Evolutionary conservation across 2,329 filamentous ascomycete genomes (phyloP), one percentile per base, ranked within the genome.

Genomic region (Epichloe brachyelytri): DNA sequence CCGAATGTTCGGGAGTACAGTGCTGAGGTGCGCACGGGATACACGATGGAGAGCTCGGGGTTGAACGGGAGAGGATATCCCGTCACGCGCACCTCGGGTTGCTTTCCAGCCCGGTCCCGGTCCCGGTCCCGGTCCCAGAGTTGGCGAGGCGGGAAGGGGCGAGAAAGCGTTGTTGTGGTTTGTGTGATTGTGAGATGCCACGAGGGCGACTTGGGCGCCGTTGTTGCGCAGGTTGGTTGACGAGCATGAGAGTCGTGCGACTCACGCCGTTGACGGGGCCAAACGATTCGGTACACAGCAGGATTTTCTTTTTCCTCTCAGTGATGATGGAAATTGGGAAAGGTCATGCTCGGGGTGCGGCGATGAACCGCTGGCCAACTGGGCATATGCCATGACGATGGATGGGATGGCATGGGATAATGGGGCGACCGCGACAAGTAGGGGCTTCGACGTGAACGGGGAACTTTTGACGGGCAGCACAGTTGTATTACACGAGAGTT

Each of bases 201-300:
- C 82, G 5, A 85, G 79, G 8, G 80, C 79, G 47, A 86, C 77
- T 17, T 80, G 72, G 11, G 76, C 81, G 19, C 80, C 82, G 57
- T 86, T 69, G n/a, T 68, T 68, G 51, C 80, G 76, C 19, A 86
- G 69, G 56, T 86, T 86, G 83, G 61, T 80, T 78, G 50, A 86
- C 79, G 48, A 86, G 73, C 71, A 81, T 85, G 57, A 82, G 69
- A 0, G 83, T 86, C 4, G 83, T 86, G 54, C 82, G 74, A 59
- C 79, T 84, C 44, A 86, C 83, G n/a, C 83, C 83, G 60, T 86
- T 86, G 61, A 86, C 80, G 0, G 83, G 83, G 3, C 82, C 83
- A 52, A 85, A 82, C 0, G 82, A 86, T 62, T 86, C 83, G 14
- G 82, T 86, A 54, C 82, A 83, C 7, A 86, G 73, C 7, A 86